These are phyloP conservation scores for Chrysoporthe puriensis DNA, from an alignment of 2,329 filamentous ascomycete genomes.

Conservation along the genomic window DNA sequence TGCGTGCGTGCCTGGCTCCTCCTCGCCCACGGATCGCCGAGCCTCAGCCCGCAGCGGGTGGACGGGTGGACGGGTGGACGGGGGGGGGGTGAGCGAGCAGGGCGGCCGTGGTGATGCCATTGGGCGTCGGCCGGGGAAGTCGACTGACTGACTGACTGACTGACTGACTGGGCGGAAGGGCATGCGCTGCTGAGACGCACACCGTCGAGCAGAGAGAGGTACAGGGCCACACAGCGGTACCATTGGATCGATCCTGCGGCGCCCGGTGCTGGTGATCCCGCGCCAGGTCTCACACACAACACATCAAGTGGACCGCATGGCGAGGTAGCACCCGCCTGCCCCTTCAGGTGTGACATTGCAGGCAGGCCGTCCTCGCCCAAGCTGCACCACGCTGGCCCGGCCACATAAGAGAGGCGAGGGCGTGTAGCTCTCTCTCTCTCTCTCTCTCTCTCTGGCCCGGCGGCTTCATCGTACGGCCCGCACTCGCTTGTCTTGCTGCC, in stretches of 20 bases:
- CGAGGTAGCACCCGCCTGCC: conserved; percentile 12
- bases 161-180: background rate
- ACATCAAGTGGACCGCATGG: background rate
- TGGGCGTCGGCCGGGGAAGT: background rate
- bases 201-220: background rate
- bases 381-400: background rate
- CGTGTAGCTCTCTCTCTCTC: background rate
- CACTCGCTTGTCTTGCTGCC: conserved; percentile 7
- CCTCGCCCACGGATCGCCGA: background rate
- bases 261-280: background rate
- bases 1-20: background rate
- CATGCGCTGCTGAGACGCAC: background rate
- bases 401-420: background rate
- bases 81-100: background rate
- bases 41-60: too few species aligned
- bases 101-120: background rate
- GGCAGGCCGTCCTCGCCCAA: background rate
- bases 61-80: background rate
- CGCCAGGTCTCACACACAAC: background rate
- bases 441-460: background rate
- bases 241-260: background rate
- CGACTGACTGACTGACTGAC: too few species aligned
- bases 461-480: background rate
- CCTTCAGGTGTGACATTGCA: conserved; percentile 10
- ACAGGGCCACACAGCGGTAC: background rate